Percentiles rank a stretch among this genome's conserved stretches.
These are phyloP conservation scores for Cylindrodendrum hubeiense DNA, from an alignment of 2,329 filamentous ascomycete species.

Conservation along the genomic window DNA sequence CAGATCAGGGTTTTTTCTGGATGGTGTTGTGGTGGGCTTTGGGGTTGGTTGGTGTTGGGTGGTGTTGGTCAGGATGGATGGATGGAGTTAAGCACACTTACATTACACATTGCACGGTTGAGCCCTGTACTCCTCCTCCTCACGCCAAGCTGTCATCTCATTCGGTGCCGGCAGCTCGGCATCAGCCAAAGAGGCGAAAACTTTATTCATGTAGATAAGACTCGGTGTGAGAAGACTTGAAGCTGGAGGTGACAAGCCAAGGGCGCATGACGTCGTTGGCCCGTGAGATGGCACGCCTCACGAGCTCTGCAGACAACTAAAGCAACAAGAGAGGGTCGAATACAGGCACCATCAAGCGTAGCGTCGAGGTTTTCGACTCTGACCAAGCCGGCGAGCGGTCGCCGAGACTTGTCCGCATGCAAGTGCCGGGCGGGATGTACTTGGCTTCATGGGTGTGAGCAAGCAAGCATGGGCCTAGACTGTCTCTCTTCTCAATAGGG, in stretches of 20 bases:
- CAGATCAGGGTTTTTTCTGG: conserved; percentile 36
- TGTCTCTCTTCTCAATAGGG: background rate
- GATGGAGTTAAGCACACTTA: too few species aligned
- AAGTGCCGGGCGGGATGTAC: conserved; percentile 16
- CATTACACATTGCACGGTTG: too few species aligned
- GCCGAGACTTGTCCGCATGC: conserved; percentile 19
- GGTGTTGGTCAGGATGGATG: background rate
- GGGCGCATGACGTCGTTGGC: conserved; percentile 34
- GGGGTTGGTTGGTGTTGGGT: background rate
- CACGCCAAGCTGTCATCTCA: conserved; percentile 11
- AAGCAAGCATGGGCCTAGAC: background rate
- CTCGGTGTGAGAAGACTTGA: conserved; percentile 5
- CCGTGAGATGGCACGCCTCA: conserved; percentile 6
- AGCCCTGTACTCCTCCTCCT: background rate
- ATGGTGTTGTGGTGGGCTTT: conserved; percentile 10
- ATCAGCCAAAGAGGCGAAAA: conserved; percentile 24
- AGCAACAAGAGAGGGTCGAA: background rate
- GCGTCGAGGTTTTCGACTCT: background rate
- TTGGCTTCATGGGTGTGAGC: conserved; percentile 5
- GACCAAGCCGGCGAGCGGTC: conserved; percentile 9
- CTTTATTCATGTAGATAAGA: conserved; percentile 24
- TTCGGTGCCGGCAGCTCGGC: conserved; percentile 22
- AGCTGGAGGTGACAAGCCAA: conserved; percentile 17
- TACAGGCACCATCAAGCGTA: background rate
- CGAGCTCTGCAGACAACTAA: background rate